Percentiles rank a stretch among this genome's conserved stretches.
Evolutionary conservation across 495 filamentous ascomycete genomes (phyloP).

Genomic region (Cairneyella variabilis): DNA sequence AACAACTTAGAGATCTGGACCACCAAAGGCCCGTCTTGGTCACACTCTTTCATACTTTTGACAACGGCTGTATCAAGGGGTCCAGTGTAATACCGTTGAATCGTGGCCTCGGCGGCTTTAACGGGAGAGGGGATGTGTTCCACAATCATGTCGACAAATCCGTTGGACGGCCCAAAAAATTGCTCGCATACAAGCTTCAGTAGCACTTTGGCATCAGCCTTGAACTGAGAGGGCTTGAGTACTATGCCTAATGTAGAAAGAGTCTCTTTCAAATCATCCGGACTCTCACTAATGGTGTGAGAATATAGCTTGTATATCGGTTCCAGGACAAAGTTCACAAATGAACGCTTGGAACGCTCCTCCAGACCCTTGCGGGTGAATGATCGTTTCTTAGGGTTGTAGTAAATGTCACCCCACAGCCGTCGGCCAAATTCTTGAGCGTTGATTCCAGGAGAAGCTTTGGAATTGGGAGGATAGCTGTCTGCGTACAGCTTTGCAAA

Average conservation of each 20-base stretch:
- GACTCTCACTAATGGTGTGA: conserved; percentile 89
- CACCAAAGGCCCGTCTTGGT: conserved; percentile 86
- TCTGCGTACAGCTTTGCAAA: conserved; percentile 97
- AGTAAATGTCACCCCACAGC: conserved; percentile 97
- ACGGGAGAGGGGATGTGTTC: conserved; percentile 86
- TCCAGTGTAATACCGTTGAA: conserved; percentile 89
- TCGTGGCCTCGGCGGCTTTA: conserved; percentile 68
- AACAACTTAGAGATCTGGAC: conserved; percentile 92
- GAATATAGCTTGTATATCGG: conserved; percentile 98
- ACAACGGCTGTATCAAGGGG: conserved; percentile 87
- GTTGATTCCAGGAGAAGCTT: conserved; percentile 58
- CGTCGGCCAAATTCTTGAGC: conserved; percentile 71
- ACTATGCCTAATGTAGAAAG: conserved; percentile 75
- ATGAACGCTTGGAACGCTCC: conserved; percentile 74
- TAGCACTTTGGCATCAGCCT: conserved; percentile 81
- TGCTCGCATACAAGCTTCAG: conserved; percentile 88
- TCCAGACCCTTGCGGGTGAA: conserved; percentile 87
- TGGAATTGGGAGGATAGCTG: conserved; percentile 49
- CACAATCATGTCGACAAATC: conserved; percentile 94
- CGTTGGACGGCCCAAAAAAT: conserved; percentile 86
- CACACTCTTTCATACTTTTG: conserved; percentile 72
- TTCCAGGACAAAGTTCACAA: conserved; percentile 92
- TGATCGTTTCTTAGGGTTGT: conserved; percentile 81
- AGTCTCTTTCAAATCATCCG: conserved; percentile 78
- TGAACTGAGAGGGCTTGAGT: conserved; percentile 89